phyloP scores from a whole-genome alignment of 768 basidiomycete genomes.

The Amanita subjunquillea region DNA sequence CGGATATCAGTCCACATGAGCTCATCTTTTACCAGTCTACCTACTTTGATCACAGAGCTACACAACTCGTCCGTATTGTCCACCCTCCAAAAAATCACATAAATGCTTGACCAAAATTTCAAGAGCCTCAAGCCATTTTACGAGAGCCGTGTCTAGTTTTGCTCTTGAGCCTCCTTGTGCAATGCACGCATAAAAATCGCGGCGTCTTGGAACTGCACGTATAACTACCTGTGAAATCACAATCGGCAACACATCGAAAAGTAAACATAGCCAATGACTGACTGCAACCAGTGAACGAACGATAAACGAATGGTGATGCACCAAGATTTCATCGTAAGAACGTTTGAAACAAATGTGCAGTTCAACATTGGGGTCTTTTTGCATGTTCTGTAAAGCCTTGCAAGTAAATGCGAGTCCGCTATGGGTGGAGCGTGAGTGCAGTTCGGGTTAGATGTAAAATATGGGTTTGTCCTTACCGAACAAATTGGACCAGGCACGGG shows the following conservation, averaged over 20 bases:
- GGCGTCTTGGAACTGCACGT: slow-evolving; percentile 48
- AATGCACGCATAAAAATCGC: slow-evolving; percentile 54
- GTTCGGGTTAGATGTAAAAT: not conserved
- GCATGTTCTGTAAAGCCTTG: slow-evolving; percentile 57
- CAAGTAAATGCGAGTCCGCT: slow-evolving; percentile 65
- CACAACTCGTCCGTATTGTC: slow-evolving; percentile 37
- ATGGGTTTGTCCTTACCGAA: slow-evolving; percentile 34
- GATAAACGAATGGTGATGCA: slow-evolving; percentile 57
- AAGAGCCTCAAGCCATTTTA: slow-evolving; percentile 51
- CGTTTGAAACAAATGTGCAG: slow-evolving; percentile 61
- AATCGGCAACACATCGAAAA: not conserved
- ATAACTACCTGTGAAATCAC: slow-evolving; percentile 37
- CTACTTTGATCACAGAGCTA: not conserved
- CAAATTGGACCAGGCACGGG: slow-evolving; percentile 53
- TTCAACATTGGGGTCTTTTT: slow-evolving; percentile 38
- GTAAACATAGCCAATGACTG: slow-evolving; percentile 12
- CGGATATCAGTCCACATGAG: no score
- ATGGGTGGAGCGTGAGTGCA: not conserved
- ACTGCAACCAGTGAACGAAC: slow-evolving; percentile 58
- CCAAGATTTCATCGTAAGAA: slow-evolving; percentile 59
- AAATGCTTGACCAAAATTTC: slow-evolving; percentile 41
- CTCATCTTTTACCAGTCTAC: no score
- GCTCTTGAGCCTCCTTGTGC: slow-evolving; percentile 46
- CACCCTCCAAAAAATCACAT: slow-evolving; percentile 40
- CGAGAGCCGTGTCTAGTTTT: slow-evolving; percentile 43